Evolutionary conservation across 1,284 basidiomycete species (phyloP).

Genomic region (Heliocybe sulcata): DNA sequence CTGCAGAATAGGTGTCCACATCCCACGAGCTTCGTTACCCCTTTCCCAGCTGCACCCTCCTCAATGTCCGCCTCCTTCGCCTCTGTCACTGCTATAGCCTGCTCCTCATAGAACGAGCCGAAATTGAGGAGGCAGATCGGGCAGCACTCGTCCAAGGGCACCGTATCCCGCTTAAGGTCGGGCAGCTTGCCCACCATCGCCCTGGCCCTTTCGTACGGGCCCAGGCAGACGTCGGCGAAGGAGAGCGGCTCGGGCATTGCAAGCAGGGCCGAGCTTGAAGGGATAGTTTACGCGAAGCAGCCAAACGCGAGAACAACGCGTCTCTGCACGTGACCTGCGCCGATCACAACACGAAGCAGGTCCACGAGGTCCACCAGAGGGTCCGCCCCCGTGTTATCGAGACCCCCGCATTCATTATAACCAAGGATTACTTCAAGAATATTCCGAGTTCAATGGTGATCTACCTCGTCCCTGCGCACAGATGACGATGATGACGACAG

Average conservation of each 20-base stretch:
- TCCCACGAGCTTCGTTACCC: constrained; percentile 46
- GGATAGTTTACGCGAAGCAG: background rate
- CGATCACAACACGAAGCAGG: background rate
- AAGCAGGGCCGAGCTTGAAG: background rate
- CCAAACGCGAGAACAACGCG: background rate
- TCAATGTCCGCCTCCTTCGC: constrained; percentile 11
- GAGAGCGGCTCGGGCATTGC: background rate
- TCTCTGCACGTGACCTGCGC: background rate
- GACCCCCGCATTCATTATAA: no score
- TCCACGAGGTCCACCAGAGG: background rate
- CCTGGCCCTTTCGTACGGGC: constrained; percentile 16
- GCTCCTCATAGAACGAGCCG: constrained; percentile 27
- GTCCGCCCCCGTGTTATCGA: no score
- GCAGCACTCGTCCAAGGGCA: constrained; percentile 46
- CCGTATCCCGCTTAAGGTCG: constrained; percentile 29
- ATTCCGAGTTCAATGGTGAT: no score
- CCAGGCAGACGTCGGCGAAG: constrained; percentile 7
- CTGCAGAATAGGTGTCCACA: constrained; percentile 66
- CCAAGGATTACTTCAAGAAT: no score
- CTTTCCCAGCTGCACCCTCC: constrained; percentile 17
- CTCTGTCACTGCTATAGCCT: constrained; percentile 8
- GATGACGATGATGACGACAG: background rate
- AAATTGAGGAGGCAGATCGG: constrained; percentile 58
- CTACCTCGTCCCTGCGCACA: background rate
- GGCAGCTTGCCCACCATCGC: constrained; percentile 34